A percentile compares a stretch with the other conserved stretches of the same genome.
Conservation (phyloP, 2,329 filamentous ascomycete genomes). For the Fusarium sp. region DNA sequence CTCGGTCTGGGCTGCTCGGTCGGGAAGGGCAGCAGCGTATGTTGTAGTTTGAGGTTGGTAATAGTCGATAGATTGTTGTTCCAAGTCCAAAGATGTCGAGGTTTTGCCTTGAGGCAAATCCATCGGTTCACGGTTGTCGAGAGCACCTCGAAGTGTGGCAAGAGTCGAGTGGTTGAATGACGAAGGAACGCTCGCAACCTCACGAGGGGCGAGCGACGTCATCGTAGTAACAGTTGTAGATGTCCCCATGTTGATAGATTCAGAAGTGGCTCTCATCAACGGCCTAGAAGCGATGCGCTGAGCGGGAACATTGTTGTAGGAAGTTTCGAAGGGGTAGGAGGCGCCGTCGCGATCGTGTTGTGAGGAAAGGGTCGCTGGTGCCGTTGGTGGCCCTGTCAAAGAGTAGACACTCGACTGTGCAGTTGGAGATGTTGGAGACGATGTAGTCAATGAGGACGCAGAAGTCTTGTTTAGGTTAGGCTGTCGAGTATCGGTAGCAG, state of each 20-base stretch:
- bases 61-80: constrained; percentile 47
- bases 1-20: constrained; percentile 44
- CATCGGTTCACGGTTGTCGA: constrained; percentile 53
- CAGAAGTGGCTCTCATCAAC: constrained; percentile 55
- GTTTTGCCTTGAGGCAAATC: constrained; percentile 50
- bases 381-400: constrained; percentile 25
- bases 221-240: constrained; percentile 52
- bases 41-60: constrained; percentile 46
- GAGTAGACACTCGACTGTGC: constrained; percentile 18
- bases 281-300: constrained; percentile 54
- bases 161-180: constrained; percentile 53
- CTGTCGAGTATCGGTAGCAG: constrained; percentile 20
- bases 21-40: constrained; percentile 49
- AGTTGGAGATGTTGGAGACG: constrained; percentile 22
- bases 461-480: constrained; percentile 33
- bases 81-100: constrained; percentile 55
- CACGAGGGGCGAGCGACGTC: constrained; percentile 48
- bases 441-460: constrained; percentile 24
- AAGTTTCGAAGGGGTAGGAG: constrained; percentile 23
- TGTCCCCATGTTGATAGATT: constrained; percentile 52
- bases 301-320: constrained; percentile 53
- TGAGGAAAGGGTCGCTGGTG: constrained; percentile 23
- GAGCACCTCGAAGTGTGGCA: constrained; percentile 54
- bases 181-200: constrained; percentile 51
- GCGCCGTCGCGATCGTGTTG: constrained; percentile 43